Evolutionary conservation across 2,329 filamentous ascomycete species (phyloP).

Genomic region (Trichoderma polysporum): DNA sequence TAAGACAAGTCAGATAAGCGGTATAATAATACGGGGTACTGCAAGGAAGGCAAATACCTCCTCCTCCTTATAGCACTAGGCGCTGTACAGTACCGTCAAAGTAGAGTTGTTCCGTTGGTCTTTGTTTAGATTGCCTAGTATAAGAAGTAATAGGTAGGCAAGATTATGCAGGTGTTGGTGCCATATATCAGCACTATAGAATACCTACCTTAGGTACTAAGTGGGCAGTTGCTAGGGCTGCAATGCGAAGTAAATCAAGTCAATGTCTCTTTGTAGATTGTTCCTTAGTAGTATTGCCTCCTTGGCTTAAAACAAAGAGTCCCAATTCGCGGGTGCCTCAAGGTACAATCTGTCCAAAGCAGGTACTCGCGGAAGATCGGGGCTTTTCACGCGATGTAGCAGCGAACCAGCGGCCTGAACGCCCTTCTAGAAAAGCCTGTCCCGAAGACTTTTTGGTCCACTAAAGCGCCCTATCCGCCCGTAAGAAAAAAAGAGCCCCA

Average conservation of each 20-base stretch:
- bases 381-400: background rate
- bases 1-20: background rate
- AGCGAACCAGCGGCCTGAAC: background rate
- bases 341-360: too few relatives aligned
- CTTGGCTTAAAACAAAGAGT: background rate
- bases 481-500: background rate
- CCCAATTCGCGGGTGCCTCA: too few relatives aligned
- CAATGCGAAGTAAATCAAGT: background rate
- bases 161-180: background rate
- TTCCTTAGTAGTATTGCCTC: background rate
- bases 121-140: background rate
- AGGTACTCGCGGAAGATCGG: too few relatives aligned
- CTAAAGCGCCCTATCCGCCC: background rate
- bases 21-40: background rate
- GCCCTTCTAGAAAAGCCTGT: background rate
- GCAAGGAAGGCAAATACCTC: background rate
- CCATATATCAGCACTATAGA: background rate
- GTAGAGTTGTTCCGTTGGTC: background rate
- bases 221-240: background rate
- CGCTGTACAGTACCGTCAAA: background rate
- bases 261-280: too few relatives aligned
- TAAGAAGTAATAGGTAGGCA: too few relatives aligned
- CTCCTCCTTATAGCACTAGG: too few relatives aligned
- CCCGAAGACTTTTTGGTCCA: background rate
- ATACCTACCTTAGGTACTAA: background rate